These are phyloP conservation scores for Trichoderma citrinoviride DNA, from an alignment of 2,329 filamentous ascomycete genomes.

Conservation along the genomic window DNA sequence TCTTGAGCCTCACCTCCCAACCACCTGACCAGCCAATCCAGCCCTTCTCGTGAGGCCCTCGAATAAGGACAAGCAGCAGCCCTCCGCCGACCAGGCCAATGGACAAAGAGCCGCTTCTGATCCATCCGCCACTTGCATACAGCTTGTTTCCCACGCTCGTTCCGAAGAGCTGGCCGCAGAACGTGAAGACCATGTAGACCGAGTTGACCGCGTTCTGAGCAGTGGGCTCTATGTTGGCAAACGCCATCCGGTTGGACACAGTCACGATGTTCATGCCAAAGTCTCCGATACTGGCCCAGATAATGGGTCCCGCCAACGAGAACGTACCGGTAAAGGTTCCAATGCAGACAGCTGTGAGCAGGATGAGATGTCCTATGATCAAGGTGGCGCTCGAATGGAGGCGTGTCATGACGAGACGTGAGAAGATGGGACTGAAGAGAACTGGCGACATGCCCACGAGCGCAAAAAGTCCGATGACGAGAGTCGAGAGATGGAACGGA, in stretches of 20 bases:
- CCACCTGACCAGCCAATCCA: slow-evolving; percentile 37
- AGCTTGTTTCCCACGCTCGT: slow-evolving; percentile 57
- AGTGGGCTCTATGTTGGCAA: slow-evolving; percentile 69
- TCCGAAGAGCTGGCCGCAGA: slow-evolving; percentile 72
- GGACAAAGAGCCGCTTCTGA: slow-evolving; percentile 43
- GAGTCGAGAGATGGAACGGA: slow-evolving; percentile 60
- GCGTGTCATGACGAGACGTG: slow-evolving; percentile 60
- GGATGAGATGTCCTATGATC: slow-evolving; percentile 57
- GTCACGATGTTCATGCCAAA: slow-evolving; percentile 71
- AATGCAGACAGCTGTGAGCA: slow-evolving; percentile 60
- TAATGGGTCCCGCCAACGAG: slow-evolving; percentile 66
- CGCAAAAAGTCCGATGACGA: slow-evolving; percentile 74
- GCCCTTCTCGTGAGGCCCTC: slow-evolving; percentile 33
- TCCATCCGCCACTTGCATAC: slow-evolving; percentile 52
- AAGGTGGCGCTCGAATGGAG: slow-evolving; percentile 68
- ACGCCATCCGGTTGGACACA: slow-evolving; percentile 68
- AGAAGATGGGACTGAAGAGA: slow-evolving; percentile 65
- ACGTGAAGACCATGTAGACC: slow-evolving; percentile 74
- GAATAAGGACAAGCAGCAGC: slow-evolving; percentile 31
- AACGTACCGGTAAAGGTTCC: slow-evolving; percentile 67
- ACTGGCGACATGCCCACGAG: slow-evolving; percentile 73
- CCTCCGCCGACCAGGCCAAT: slow-evolving; percentile 31
- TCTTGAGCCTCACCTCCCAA: slow-evolving; percentile 23
- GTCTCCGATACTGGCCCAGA: slow-evolving; percentile 70
- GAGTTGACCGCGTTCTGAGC: slow-evolving; percentile 76